Conservation (phyloP, 2,329 filamentous ascomycete genomes). For the Sporothrix globosa region DNA sequence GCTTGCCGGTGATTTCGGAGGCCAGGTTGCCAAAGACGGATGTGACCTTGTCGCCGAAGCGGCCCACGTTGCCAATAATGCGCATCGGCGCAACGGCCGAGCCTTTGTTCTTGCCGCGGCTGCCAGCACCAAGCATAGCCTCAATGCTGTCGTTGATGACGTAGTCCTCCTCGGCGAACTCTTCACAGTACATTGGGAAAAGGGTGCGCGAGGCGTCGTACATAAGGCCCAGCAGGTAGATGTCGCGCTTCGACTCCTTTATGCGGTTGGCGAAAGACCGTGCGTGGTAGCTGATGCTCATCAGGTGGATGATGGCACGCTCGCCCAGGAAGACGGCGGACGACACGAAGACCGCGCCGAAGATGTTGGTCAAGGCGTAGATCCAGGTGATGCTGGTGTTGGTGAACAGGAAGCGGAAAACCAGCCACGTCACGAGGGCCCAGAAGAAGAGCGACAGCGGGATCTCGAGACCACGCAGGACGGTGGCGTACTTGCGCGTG, state of each 20-base stretch:
- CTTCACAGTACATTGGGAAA: conserved; percentile 89
- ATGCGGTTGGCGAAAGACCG: conserved; percentile 82
- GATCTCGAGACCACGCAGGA: conserved; percentile 66
- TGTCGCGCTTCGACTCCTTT: conserved; percentile 84
- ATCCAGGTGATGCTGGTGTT: conserved; percentile 55
- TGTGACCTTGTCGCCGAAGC: conserved; percentile 90
- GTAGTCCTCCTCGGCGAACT: conserved; percentile 91
- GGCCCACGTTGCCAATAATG: conserved; percentile 72
- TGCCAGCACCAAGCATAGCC: conserved; percentile 54
- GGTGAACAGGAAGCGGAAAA: conserved; percentile 61
- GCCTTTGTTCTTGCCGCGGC: conserved; percentile 40
- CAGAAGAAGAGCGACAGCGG: conserved; percentile 71
- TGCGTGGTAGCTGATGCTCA: conserved; percentile 83
- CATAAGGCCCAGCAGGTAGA: conserved; percentile 78
- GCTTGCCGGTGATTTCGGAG: conserved; percentile 91
- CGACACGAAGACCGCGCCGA: conserved; percentile 69
- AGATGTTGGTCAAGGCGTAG: conserved; percentile 63
- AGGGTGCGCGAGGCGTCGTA: conserved; percentile 87
- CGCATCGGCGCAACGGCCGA: conserved; percentile 74
- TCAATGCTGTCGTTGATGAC: conserved; percentile 85
- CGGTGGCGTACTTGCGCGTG: conserved; percentile 69
- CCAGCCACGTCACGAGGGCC: conserved; percentile 64
- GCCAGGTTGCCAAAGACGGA: conserved; percentile 92
- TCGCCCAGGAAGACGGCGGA: conserved; percentile 74
- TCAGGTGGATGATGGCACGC: conserved; percentile 77